phyloP scores from a whole-genome alignment of 2,329 filamentous ascomycete genomes.

The Penicillium oxalicum region DNA sequence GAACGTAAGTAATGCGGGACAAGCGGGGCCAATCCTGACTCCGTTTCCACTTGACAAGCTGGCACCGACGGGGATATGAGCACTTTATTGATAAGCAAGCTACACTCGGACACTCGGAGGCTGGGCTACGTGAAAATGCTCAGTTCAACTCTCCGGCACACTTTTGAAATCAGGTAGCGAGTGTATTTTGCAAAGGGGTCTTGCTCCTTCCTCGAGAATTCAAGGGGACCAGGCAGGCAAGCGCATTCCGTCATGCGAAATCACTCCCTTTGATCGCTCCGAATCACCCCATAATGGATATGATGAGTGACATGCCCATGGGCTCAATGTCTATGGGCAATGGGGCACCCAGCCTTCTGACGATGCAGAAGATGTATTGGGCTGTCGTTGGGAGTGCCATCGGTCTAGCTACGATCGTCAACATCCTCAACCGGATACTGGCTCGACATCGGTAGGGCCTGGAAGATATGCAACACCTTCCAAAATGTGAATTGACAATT shows the following conservation, averaged over 20 bases:
- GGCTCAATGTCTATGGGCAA: constrained; percentile 38
- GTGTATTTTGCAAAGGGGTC: background rate
- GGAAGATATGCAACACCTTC: background rate
- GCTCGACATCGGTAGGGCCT: constrained; percentile 45
- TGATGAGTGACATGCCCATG: constrained; percentile 28
- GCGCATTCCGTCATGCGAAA: background rate
- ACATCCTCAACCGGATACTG: constrained; percentile 44
- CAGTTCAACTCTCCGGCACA: too few species aligned
- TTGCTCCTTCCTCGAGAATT: background rate
- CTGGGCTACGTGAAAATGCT: too few species aligned
- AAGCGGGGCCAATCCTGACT: background rate
- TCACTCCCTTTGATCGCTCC: background rate
- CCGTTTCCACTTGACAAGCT: background rate
- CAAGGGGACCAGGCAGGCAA: background rate
- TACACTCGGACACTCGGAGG: background rate
- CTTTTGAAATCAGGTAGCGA: too few species aligned
- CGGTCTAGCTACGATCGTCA: constrained; percentile 31
- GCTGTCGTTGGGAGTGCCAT: constrained; percentile 41
- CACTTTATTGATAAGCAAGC: constrained; percentile 11
- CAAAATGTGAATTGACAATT: background rate
- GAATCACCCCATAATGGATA: constrained; percentile 12
- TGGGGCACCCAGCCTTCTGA: constrained; percentile 41
- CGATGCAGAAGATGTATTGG: constrained; percentile 51
- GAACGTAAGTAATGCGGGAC: background rate
- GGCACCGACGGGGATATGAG: constrained; percentile 2